Conservation (phyloP, 192 early-diverging fungal species). For the Backusella tarrabulga region DNA sequence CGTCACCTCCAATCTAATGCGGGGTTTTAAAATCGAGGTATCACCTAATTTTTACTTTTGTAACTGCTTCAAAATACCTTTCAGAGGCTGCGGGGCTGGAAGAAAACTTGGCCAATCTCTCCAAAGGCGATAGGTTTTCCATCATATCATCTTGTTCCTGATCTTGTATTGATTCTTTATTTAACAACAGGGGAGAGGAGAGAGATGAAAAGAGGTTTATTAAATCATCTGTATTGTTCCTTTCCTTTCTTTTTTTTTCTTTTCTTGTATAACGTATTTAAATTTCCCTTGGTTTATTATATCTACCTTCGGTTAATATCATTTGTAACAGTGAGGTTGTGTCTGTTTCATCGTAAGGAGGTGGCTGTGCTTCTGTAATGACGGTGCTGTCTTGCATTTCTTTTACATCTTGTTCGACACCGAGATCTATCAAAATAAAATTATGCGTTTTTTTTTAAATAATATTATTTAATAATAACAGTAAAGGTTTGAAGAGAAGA, state of each 20-base stretch:
- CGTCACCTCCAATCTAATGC: constrained; percentile 38
- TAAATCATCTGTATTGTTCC: background rate
- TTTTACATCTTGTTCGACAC: background rate
- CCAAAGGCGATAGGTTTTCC: background rate
- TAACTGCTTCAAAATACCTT: background rate
- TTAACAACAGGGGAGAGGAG: background rate
- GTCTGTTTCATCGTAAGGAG: background rate
- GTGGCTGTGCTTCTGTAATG: background rate
- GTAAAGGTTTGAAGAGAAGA: background rate
- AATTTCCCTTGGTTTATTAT: background rate
- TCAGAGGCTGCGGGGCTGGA: background rate
- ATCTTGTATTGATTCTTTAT: background rate
- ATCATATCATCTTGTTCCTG: background rate
- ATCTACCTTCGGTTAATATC: constrained; percentile 18
- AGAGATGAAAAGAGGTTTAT: background rate
- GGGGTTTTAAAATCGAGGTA: background rate
- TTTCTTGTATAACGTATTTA: constrained; percentile 1
- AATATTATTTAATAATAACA: background rate
- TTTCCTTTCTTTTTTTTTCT: background rate
- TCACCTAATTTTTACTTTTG: background rate
- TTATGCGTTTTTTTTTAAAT: background rate
- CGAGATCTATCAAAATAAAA: constrained; percentile 6
- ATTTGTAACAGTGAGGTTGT: constrained; percentile 4
- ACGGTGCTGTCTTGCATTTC: background rate
- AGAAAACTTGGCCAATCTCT: background rate